Evolutionary conservation across 768 basidiomycete species (phyloP).

Genomic region (Trametes punicea): DNA sequence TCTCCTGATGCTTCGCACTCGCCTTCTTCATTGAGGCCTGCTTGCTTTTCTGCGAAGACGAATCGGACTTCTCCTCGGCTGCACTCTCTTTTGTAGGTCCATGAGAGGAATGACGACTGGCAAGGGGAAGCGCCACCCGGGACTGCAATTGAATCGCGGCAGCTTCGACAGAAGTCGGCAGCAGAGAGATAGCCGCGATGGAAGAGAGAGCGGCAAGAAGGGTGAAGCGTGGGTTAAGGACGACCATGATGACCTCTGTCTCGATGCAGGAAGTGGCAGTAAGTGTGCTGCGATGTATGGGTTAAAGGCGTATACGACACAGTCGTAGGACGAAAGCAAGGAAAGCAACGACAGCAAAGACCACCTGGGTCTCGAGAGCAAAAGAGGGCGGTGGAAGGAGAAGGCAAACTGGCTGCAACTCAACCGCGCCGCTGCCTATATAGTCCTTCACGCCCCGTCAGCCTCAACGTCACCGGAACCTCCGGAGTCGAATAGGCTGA

Average conservation of each 20-base stretch:
- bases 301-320: conserved; percentile 21
- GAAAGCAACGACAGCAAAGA: conserved; percentile 31
- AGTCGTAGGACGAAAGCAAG: conserved; percentile 25
- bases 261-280: conserved; percentile 19
- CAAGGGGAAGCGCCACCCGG: not conserved
- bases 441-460: conserved; percentile 9
- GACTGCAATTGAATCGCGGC: conserved; percentile 31
- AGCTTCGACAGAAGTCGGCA: conserved; percentile 36
- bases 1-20: not conserved
- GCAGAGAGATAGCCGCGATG: conserved; percentile 41
- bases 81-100: not conserved
- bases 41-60: not conserved
- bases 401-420: conserved; percentile 30
- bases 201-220: conserved; percentile 44
- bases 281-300: conserved; percentile 20
- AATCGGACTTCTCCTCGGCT: not conserved
- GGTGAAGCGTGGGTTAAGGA: conserved; percentile 46
- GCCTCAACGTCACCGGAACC: not conserved
- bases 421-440: conserved; percentile 17
- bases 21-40: not conserved
- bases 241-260: conserved; percentile 41
- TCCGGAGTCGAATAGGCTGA: not conserved
- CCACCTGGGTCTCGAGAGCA: conserved; percentile 52
- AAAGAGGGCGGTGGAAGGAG: conserved; percentile 32
- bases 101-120: conserved; percentile 18